Conservation (phyloP, 1,284 basidiomycete species). For the Pholiota adiposa region DNA sequence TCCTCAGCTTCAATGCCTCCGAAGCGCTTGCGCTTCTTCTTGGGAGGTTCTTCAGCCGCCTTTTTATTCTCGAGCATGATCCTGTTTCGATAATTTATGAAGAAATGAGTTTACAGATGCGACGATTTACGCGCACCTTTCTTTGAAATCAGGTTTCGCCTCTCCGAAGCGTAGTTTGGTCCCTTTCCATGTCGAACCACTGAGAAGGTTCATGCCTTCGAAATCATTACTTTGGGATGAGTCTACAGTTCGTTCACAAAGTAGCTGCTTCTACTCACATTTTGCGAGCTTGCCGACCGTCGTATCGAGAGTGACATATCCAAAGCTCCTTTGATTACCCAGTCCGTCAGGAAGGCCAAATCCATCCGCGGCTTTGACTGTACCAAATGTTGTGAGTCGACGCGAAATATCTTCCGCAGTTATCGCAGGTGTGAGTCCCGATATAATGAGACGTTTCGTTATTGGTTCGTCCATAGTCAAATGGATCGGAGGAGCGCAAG, state of each 20-base stretch:
- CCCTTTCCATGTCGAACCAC: constrained; percentile 83
- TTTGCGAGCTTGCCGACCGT: constrained; percentile 59
- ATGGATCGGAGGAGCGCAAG: not conserved
- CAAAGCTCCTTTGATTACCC: constrained; percentile 71
- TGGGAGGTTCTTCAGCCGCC: constrained; percentile 35
- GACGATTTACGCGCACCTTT: constrained; percentile 47
- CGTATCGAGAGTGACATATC: constrained; percentile 73
- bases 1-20: constrained; percentile 50
- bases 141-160: constrained; percentile 71
- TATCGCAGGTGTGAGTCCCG: constrained; percentile 71
- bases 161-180: constrained; percentile 81
- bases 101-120: not conserved
- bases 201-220: constrained; percentile 72
- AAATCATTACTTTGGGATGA: constrained; percentile 9
- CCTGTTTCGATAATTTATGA: constrained; percentile 23
- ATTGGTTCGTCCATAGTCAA: constrained; percentile 36
- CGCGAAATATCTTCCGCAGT: constrained; percentile 58
- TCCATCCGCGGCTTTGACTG: constrained; percentile 68
- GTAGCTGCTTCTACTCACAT: constrained; percentile 51
- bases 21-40: constrained; percentile 42
- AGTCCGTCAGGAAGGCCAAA: constrained; percentile 66
- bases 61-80: constrained; percentile 40
- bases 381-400: constrained; percentile 69
- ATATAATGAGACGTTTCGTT: constrained; percentile 72
- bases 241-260: constrained; percentile 10